Base-by-base conservation (phyloP, 257 asterid species). In the Oldenlandia corymbosa region DNA sequence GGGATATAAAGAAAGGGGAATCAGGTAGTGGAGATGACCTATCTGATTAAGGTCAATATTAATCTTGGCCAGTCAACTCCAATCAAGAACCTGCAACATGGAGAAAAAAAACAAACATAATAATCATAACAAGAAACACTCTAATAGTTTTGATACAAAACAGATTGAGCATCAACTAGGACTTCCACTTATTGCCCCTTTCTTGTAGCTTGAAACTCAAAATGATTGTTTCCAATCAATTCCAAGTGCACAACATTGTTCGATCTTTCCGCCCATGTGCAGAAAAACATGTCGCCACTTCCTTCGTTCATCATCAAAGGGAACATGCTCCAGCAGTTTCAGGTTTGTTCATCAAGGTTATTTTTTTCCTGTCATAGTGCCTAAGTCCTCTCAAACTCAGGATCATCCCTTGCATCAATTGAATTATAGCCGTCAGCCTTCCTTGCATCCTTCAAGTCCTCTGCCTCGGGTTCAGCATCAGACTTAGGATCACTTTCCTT, bases 51-150 rank as follows among this genome's bases (percentile, higher is more conserved):
- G 41, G 11, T 34, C 34, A 26, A 39, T 7, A n/a, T 7, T 30
- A 53, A 16, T 53, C 39, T 27, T 65, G 6, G 62, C 71, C 48
- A 67, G 51, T 69, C 73, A 71, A 68, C 58, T 67, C 72, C 72
- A 70, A 72, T 66, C 79, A 68, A 78, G 75, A 59, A 80, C 98
- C 98, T 88, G 98, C 92, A 86, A 77, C n/a, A n/a, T 20, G 49
- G 32, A 21, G 78, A 80, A 80, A 80, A 78, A 73, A 72, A 77
- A 69, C 24, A 42, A 58, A 73, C 65, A 39, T 58, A 70, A 73
- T 69, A 48, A 79, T 77, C 71, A 76, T 79, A 86, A 80, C 71
- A 60, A 50, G 71, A 79, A 74, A 37, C 79, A 73, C 70, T 79
- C 80, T 62, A 76, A 62, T 49, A 56, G 71, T 64, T 76, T 55